phyloP scores from a whole-genome alignment of 1,139 yeast genomes.

The Diutina rugosa region DNA sequence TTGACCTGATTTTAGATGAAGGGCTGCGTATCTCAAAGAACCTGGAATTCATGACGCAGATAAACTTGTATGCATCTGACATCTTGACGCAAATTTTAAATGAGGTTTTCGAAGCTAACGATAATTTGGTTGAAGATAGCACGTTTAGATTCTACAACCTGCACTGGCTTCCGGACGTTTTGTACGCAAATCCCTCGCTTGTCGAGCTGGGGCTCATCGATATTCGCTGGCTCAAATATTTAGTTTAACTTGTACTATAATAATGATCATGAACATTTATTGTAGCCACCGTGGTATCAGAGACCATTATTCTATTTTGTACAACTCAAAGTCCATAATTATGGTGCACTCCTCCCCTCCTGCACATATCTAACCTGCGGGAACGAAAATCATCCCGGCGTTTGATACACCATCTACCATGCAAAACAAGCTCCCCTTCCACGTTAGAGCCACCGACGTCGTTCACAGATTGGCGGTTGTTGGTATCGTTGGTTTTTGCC shows the following conservation, averaged over 20 bases:
- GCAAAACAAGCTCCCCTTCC: conserved; percentile 21
- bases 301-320: too few species aligned
- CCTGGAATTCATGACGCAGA: conserved; percentile 7
- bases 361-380: neutral
- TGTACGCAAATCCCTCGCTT: conserved; percentile 29
- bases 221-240: conserved; percentile 27
- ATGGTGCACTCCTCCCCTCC: neutral
- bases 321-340: neutral
- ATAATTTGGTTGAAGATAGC: conserved; percentile 13
- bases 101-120: conserved; percentile 16
- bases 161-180: conserved; percentile 29
- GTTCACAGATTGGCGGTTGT: conserved; percentile 75
- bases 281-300: too few species aligned
- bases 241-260: conserved; percentile 11
- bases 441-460: conserved; percentile 57
- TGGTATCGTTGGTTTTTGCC: conserved; percentile 53
- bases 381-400: neutral
- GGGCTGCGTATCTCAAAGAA: conserved; percentile 10
- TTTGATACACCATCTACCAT: neutral
- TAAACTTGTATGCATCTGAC: conserved; percentile 19
- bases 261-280: neutral
- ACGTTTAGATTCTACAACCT: conserved; percentile 27
- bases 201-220: conserved; percentile 23
- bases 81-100: conserved; percentile 20
- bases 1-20: conserved; percentile 14